A percentile compares a stretch with the other conserved stretches of the same genome.
These are phyloP conservation scores for Scleromitrula shiraiana DNA, from an alignment of 2,329 filamentous ascomycete genomes.

Conservation along the genomic window DNA sequence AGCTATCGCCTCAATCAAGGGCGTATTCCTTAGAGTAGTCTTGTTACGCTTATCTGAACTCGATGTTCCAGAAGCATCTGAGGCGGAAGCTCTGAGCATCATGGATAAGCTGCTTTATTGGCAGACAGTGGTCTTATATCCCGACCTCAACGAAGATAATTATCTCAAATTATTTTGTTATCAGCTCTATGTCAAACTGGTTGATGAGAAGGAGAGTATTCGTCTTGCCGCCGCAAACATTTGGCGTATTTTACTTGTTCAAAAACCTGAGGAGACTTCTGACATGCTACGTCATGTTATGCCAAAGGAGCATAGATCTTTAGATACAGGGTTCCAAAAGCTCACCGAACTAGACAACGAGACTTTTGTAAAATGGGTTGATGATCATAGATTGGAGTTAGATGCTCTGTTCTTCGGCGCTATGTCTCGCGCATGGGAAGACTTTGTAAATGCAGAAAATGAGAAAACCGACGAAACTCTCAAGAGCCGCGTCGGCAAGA, in stretches of 20 bases:
- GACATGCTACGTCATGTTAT: conserved; percentile 66
- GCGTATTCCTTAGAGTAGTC: conserved; percentile 69
- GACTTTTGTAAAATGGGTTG: conserved; percentile 81
- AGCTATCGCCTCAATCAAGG: conserved; percentile 67
- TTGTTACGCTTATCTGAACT: conserved; percentile 78
- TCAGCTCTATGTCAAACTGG: conserved; percentile 81
- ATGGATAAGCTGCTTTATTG: conserved; percentile 87
- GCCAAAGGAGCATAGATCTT: conserved; percentile 58
- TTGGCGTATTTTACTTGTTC: conserved; percentile 86
- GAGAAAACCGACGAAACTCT: conserved; percentile 68
- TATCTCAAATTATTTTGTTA: conserved; percentile 85
- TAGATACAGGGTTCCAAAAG: conserved; percentile 72
- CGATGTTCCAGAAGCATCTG: conserved; percentile 54
- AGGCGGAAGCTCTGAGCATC: conserved; percentile 59
- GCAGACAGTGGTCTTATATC: conserved; percentile 82
- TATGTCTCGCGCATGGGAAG: conserved; percentile 78
- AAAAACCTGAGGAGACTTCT: conserved; percentile 78
- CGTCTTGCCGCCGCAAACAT: conserved; percentile 73
- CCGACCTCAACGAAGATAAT: conserved; percentile 69
- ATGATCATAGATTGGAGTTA: conserved; percentile 68
- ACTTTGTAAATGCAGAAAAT: conserved; percentile 79
- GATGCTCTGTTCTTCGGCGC: conserved; percentile 76
- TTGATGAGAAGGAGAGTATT: conserved; percentile 59
- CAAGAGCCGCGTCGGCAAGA: conserved; percentile 59
- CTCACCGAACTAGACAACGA: conserved; percentile 84